Base-by-base conservation (phyloP, 768 basidiomycete genomes). In the Fomitopsis pulvina region DNA sequence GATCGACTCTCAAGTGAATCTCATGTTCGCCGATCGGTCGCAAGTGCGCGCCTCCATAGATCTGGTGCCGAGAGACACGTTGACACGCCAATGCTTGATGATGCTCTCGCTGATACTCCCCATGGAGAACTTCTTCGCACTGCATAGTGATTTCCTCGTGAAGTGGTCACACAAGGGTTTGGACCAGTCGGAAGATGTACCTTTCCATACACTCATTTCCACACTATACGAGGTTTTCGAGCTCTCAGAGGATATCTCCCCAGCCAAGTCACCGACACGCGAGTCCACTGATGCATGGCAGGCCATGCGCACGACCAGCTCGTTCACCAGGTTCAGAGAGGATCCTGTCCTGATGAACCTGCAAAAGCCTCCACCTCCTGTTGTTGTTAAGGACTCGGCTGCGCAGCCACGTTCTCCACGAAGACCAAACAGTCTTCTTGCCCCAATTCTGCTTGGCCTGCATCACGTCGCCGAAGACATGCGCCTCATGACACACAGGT, bases 381-480 rank as follows among this genome's bases (percentile, higher is more conserved):
- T 22, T 24, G 27, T 24, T 11, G 28, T 39, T 14, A 8, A 11
- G 14, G 47, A 26, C 1, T 42, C 39, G 21, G 45, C 25, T 11
- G 48, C 38, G 32, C 22, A 22, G 22, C 20, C 28, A 29, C 16
- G 21, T 14, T 27, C 42, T 12, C 8, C 25, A 9, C 22, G 12
- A 52, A 59, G 52, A 48, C 72, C 76, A 11, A 75, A 79, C 44
- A 63, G 64, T 20, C 63, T 77, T 14, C 67, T 84, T 14, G 78
- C 78, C 0, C 78, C 79, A 1, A 71, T 85, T 24, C 69, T 94
- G 11, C 79, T 83, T 51, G 85, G 82, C 0, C 66, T 98, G 1
- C 93, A 97, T 61, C 78, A 83, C 39, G 73, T 95, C 2, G 92
- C 77, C 0, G 90, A 87, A 60, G 77, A 85, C 50, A 63, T 85